Evolutionary conservation across 2,329 filamentous ascomycete genomes (phyloP), one percentile per base, ranked within the genome.

Genomic region (Pseudogymnoascus sp.): DNA sequence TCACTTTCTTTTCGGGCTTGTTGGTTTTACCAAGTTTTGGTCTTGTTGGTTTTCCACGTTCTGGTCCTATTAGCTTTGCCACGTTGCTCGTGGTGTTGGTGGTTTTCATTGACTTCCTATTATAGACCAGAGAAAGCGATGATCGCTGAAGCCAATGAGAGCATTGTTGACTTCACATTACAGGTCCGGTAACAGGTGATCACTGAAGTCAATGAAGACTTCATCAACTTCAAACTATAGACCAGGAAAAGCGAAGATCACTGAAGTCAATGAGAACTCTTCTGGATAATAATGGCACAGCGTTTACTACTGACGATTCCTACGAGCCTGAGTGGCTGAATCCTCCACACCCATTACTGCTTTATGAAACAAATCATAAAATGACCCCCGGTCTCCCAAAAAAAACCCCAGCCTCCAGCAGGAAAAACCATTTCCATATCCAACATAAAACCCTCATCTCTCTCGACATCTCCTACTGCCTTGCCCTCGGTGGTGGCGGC

Each of bases 281-380:
- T 4, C 1, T 18, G n/a, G 49, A 33, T 55, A 55, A 55, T 55
- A 55, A 33, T 55, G 25, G 25, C 28, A 55, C 28, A 21, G 25
- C 49, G 49, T 55, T 55, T 33, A 55, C 49, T 55, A 55, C 28
- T 16, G 9, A 33, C 2, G 49, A 21, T 18, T 11, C n/a, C 3
- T 21, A 18, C 49, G 49, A 55, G 28, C 28, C 49, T 55, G 49
- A 55, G n/a, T 33, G 49, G 49, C 28, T 55, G 28, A 2, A 33
- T 55, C 28, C 49, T 55, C n/a, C 49, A 33, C 49, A 55, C 49
- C 49, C 49, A 55, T 55, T 33, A 33, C 49, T 33, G n/a, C 25
- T 18, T 55, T 33, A 55, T 55, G 49, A 55, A 55, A 55, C 49
- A 55, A 55, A 33, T 33, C 28, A 55, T 33, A 55, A 33, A 33